phyloP scores from a whole-genome alignment of 805 yeast genomes.

The Starmerella kuoi region DNA sequence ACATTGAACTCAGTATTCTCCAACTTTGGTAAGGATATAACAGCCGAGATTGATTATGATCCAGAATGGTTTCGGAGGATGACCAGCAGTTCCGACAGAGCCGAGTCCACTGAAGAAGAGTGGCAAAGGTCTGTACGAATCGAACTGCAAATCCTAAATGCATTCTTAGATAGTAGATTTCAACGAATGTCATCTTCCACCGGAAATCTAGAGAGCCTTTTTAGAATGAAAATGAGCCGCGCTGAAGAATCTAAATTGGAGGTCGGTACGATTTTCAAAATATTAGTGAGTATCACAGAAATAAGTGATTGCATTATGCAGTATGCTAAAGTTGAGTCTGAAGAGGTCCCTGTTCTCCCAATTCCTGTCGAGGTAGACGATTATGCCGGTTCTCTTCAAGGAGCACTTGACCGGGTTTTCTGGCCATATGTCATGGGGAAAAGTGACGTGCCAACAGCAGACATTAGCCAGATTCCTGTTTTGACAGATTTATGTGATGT shows the following conservation, averaged over 20 bases:
- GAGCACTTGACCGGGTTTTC: slow-evolving; percentile 9
- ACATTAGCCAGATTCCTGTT: slow-evolving; percentile 8
- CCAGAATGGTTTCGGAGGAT: slow-evolving; percentile 14
- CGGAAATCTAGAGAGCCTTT: slow-evolving; percentile 8
- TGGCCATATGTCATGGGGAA: slow-evolving; percentile 4
- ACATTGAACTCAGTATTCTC: slow-evolving; percentile 3
- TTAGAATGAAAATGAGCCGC: neutral
- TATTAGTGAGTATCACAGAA: slow-evolving; percentile 1
- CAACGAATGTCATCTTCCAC: slow-evolving; percentile 6
- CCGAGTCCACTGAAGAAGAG: slow-evolving; percentile 3
- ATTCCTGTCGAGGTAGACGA: neutral
- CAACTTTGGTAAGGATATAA: slow-evolving; percentile 11
- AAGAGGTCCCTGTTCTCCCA: slow-evolving; percentile 2
- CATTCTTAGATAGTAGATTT: slow-evolving; percentile 9
- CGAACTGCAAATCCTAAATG: slow-evolving; percentile 13
- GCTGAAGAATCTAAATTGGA: neutral
- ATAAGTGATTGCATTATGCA: neutral
- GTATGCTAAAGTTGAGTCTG: neutral
- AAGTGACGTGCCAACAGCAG: neutral
- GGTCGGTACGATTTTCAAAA: neutral
- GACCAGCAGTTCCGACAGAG: neutral
- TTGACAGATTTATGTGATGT: slow-evolving; percentile 6
- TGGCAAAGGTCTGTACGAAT: slow-evolving; percentile 6
- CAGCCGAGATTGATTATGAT: slow-evolving; percentile 3
- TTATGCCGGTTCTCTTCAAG: slow-evolving; percentile 1